phyloP scores from a whole-genome alignment of 2,329 filamentous ascomycete species.

The Fusarium brachygibbosum region DNA sequence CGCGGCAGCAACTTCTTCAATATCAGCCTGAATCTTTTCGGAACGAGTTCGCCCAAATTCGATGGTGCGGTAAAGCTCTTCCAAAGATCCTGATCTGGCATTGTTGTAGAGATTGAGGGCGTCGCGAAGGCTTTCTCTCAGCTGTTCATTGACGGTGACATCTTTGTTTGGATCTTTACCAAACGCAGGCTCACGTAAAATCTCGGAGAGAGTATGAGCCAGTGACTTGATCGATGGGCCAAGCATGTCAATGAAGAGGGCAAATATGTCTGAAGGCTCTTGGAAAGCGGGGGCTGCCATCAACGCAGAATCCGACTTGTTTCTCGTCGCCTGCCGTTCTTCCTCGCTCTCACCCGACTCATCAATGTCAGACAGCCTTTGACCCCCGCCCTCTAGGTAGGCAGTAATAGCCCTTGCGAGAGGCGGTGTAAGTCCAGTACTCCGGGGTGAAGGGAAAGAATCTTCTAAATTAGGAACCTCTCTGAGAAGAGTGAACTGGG shows the following conservation, averaged over 20 bases:
- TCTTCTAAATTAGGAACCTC: conserved; percentile 61
- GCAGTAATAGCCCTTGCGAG: conserved; percentile 49
- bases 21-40: conserved; percentile 86
- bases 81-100: conserved; percentile 80
- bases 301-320: conserved; percentile 51
- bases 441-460: conserved; percentile 33
- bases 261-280: conserved; percentile 86
- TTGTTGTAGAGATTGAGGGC: conserved; percentile 84
- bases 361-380: conserved; percentile 72
- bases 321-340: conserved; percentile 54
- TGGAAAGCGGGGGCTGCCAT: conserved; percentile 59
- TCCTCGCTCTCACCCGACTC: conserved; percentile 72
- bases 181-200: conserved; percentile 89
- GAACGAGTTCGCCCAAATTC: conserved; percentile 77
- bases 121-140: conserved; percentile 82
- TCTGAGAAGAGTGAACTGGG: conserved; percentile 86
- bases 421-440: conserved; percentile 44
- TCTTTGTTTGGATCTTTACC: conserved; percentile 74
- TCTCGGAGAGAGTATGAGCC: conserved; percentile 90
- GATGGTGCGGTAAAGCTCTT: conserved; percentile 83
- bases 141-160: conserved; percentile 82
- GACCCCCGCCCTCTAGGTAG: conserved; percentile 58
- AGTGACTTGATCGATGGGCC: conserved; percentile 97
- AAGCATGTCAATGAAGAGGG: conserved; percentile 87
- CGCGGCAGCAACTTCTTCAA: conserved; percentile 97